Evolutionary conservation across 805 yeast species (phyloP), one percentile per base, ranked within the genome.

Genomic region (Saccharomyces kudriavzevii): DNA sequence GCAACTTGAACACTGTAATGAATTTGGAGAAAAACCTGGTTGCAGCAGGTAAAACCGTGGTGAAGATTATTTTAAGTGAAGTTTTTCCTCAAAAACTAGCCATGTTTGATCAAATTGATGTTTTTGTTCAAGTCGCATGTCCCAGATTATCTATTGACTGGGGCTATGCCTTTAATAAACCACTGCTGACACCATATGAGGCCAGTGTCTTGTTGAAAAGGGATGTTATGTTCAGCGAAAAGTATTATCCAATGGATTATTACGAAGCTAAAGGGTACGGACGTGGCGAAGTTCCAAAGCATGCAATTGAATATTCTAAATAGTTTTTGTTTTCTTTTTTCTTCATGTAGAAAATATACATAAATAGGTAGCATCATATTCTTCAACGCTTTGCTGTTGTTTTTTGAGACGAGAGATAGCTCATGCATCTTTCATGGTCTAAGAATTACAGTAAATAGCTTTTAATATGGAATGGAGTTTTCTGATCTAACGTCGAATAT

Each of bases 141-240:
- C 99, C 99, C 0, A 77, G 99, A 63, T 73, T 94, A 48, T 89
- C 96, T 1, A 92, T 94, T 45, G 99, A 94, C 69, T 94, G 99
- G 99, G 99, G 99, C 0, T 94, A 94, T 68, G 99, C 99, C 0
- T 94, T 94, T 65, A 83, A 83, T 55, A 87, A 87, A 64, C 99
- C 99, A 0, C 72, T 94, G 46, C 71, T 94, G 54, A 92, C 99
- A 0, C 99, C 99, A 0, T 94, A 94, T 67, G 99, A 94, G 66
- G 89, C 97, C 0, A 89, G 88, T 89, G 96, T 91, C 4, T 79
- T 90, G 78, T 69, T 94, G 60, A 85, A 81, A 6, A 77, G 83
- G 48, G 97, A 90, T 63, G 72, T 72, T 40, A 77, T 74, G 70
- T 87, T 94, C 81, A 73, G 70, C 48, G 79, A 78, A 45, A 74